phyloP scores from a whole-genome alignment of 768 basidiomycete species.

The Suillus placidus region DNA sequence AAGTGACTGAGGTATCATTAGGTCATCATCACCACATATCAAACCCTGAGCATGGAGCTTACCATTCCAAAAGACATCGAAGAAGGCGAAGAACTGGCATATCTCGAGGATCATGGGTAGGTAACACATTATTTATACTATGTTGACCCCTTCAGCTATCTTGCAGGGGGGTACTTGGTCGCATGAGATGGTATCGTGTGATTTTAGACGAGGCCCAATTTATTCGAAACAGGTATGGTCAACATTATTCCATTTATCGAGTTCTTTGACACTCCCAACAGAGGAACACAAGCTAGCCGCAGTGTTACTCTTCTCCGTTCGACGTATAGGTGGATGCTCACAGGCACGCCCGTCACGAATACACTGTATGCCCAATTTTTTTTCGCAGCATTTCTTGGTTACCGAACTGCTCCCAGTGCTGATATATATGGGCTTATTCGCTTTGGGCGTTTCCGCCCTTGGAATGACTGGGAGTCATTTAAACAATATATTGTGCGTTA shows the following conservation, averaged over 20 bases:
- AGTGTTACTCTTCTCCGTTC: constrained; percentile 62
- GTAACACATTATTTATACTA: constrained; percentile 12
- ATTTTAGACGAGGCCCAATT: constrained; percentile 82
- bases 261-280: constrained; percentile 21
- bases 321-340: constrained; percentile 78
- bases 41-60: constrained; percentile 67
- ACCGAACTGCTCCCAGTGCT: constrained; percentile 35
- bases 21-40: constrained; percentile 79
- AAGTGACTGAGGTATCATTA: constrained; percentile 28
- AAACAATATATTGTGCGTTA: constrained; percentile 53
- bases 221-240: constrained; percentile 60
- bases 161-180: constrained; percentile 60
- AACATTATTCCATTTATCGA: constrained; percentile 2
- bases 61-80: constrained; percentile 51
- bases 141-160: background rate
- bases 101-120: constrained; percentile 54
- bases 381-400: background rate
- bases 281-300: constrained; percentile 58
- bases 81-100: constrained; percentile 48
- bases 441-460: constrained; percentile 69
- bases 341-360: constrained; percentile 76
- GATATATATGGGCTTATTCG: constrained; percentile 74
- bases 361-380: constrained; percentile 47
- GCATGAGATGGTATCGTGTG: constrained; percentile 66
- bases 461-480: constrained; percentile 74